A percentile compares a stretch with the other conserved stretches of the same genome.
These are phyloP conservation scores for Gracilariopsis chorda DNA, from an alignment of 23 red algal genomes.

Conservation along the genomic window DNA sequence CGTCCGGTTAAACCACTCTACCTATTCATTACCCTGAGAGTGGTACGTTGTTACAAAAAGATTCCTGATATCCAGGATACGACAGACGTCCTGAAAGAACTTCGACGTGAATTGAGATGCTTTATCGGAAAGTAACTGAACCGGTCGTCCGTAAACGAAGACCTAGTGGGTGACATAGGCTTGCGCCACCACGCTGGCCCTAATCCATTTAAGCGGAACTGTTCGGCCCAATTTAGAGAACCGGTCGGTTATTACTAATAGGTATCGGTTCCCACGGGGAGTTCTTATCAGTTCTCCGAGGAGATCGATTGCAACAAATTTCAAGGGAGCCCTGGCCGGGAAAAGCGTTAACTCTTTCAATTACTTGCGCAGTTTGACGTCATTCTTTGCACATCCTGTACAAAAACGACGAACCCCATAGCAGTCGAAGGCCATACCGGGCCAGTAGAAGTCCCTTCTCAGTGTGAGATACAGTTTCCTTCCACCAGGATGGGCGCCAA, in stretches of 20 bases:
- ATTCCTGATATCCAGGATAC: background rate
- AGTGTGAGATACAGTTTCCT: background rate
- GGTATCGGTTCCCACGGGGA: background rate
- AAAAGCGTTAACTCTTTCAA: background rate
- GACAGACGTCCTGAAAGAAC: background rate
- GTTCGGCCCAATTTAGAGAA: background rate
- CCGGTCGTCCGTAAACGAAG: background rate
- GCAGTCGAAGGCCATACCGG: background rate
- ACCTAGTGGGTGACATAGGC: background rate
- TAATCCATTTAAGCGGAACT: background rate
- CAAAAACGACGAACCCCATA: background rate
- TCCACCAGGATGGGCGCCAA: background rate
- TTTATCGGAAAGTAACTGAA: background rate
- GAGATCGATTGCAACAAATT: background rate
- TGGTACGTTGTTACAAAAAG: background rate
- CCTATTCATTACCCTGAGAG: constrained; percentile 5
- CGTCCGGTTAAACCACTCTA: constrained; percentile 23
- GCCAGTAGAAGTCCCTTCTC: background rate
- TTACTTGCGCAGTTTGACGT: background rate
- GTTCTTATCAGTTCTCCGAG: background rate
- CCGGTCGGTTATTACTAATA: background rate
- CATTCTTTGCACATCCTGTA: background rate
- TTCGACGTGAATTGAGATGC: background rate
- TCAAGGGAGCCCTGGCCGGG: background rate
- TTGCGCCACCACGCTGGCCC: background rate